phyloP scores from a whole-genome alignment of 2,329 filamentous ascomycete species.

The Fusarium coicis region DNA sequence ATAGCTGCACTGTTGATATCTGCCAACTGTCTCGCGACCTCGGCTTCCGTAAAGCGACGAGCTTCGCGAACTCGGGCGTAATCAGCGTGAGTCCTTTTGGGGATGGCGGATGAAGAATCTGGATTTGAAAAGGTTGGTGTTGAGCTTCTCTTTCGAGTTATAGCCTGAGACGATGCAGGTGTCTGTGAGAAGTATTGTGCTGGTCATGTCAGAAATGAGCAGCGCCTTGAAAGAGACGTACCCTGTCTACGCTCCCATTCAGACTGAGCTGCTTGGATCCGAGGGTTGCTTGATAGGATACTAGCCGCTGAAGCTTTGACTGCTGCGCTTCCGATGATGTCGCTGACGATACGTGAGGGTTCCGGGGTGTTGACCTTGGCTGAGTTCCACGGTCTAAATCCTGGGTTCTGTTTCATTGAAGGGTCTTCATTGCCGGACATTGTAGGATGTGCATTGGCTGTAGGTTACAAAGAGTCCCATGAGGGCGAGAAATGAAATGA shows the following conservation, averaged over 20 bases:
- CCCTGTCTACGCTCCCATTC: slow-evolving; percentile 44
- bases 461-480: neutral
- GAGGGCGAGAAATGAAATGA: neutral
- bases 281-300: slow-evolving; percentile 27
- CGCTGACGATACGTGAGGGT: slow-evolving; percentile 39
- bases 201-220: slow-evolving; percentile 13
- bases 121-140: slow-evolving; percentile 1
- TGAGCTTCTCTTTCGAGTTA: slow-evolving; percentile 22
- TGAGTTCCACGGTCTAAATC: slow-evolving; percentile 31
- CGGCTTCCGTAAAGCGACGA: slow-evolving; percentile 37
- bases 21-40: slow-evolving; percentile 15
- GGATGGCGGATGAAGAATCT: neutral
- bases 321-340: slow-evolving; percentile 20
- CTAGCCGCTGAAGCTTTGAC: neutral
- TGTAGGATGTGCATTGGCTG: slow-evolving; percentile 1
- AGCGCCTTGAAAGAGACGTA: neutral
- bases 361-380: slow-evolving; percentile 12
- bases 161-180: neutral
- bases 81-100: slow-evolving; percentile 13
- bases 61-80: slow-evolving; percentile 3
- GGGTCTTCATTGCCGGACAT: neutral
- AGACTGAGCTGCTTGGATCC: slow-evolving; percentile 45
- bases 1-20: slow-evolving; percentile 1
- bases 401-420: slow-evolving; percentile 28
- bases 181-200: slow-evolving; percentile 3